Evolutionary conservation across 176 grass and related monocot genomes (phyloP), one percentile per base, ranked within the genome.

Genomic region (Cymbopogon citratus): DNA sequence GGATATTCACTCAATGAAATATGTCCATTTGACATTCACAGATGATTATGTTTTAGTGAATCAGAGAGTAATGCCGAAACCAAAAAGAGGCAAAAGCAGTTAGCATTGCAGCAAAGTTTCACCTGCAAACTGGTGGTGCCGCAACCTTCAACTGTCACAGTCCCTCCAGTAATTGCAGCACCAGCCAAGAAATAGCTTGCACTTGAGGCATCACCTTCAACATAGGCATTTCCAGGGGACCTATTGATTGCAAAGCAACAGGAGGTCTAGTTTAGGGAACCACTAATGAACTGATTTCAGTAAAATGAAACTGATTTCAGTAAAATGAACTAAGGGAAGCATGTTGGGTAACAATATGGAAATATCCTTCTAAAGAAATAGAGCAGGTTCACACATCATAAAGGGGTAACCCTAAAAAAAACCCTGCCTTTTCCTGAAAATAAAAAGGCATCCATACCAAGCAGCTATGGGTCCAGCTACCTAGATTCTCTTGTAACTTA

Each of bases 151-250:
- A 99, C 97, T 52, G 93, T 99, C 41, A 99, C 87, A 39, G 97
- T 99, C 14, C 97, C 97, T 70, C 97, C 97, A 51, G 97, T 99
- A 63, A 99, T 94, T 71, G 93, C 97, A 90, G 91, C 93, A 68
- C 97, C 97, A 64, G 97, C 97, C 85, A 99, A 85, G 85, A 99
- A 99, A 84, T 99, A 99, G 85, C 97, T 99, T 18, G 97, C 97
- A 83, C 97, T 99, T 26, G 97, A 99, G 83, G 97, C 97, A 87
- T 99, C 97, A 38, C 97, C 97, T 93, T 99, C 97, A 2, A 99
- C 97, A 77, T 95, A 99, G 38, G 97, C 93, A 69, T 90, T 93
- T 88, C 81, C 72, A 52, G 96, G 91, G 54, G 97, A 99, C 77
- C 97, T 99, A 29, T 69, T 11, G 77, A 76, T 69, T 72, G 14